A percentile compares a stretch with the other conserved stretches of the same genome.
Conservation (phyloP, 192 early-diverging fungal species). For the Pilaira anomala region DNA sequence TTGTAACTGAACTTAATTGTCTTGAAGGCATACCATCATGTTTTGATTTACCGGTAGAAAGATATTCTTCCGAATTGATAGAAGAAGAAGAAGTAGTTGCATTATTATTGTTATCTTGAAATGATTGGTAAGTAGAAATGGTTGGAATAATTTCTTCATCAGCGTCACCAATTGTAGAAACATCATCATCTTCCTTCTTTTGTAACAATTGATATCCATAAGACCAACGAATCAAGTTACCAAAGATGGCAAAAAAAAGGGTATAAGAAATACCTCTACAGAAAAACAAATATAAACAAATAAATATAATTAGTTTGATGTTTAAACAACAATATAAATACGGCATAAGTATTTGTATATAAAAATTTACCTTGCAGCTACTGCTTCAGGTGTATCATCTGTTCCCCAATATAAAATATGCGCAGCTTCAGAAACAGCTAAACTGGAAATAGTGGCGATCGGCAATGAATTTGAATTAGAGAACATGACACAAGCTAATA, state of each 20-base stretch:
- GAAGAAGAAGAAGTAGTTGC: background rate
- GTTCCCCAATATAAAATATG: conserved; percentile 39
- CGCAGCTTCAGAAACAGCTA: conserved; percentile 50
- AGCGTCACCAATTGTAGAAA: background rate
- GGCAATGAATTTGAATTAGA: conserved; percentile 74
- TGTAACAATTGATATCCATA: conserved; percentile 67
- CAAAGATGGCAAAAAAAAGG: conserved; percentile 76
- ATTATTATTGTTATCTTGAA: background rate
- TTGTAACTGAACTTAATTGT: conserved; percentile 16
- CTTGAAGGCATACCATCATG: background rate
- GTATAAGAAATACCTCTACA: conserved; percentile 72
- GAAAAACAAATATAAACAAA: conserved; percentile 4
- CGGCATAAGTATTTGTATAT: background rate
- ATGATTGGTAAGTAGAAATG: background rate
- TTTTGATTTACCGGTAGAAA: background rate
- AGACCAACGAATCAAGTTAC: conserved; percentile 80
- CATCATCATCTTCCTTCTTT: conserved; percentile 17
- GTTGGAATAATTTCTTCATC: background rate
- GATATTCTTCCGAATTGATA: background rate
- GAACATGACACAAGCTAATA: conserved; percentile 63
- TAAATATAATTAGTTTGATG: background rate
- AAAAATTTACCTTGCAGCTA: conserved; percentile 46
- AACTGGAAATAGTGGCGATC: conserved; percentile 63
- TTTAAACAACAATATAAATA: background rate
- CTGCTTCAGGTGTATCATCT: conserved; percentile 41